phyloP scores from a whole-genome alignment of 768 basidiomycete species.

The Lactarius hengduanensis region DNA sequence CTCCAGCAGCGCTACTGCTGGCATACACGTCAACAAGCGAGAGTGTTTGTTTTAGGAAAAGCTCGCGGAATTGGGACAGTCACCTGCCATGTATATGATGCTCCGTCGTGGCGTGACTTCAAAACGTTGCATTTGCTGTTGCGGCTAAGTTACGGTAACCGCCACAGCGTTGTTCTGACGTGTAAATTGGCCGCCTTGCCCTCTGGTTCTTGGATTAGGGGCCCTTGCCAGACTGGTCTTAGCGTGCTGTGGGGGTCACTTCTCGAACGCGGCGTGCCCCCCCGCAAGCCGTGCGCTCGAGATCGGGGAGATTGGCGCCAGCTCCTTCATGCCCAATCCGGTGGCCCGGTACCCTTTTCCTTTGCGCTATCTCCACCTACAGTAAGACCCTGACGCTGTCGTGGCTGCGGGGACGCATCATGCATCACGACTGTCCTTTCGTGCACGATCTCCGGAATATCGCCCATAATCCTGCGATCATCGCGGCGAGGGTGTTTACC shows the following conservation, averaged over 20 bases:
- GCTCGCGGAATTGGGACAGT: conserved; percentile 5
- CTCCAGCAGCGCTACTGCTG: background rate
- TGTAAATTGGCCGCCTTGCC: background rate
- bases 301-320: background rate
- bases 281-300: background rate
- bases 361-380: background rate
- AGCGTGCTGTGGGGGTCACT: background rate
- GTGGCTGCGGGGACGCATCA: background rate
- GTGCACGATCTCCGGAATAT: background rate
- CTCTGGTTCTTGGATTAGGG: background rate
- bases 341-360: background rate
- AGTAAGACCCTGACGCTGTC: background rate
- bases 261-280: background rate
- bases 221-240: background rate
- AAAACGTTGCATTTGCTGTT: background rate
- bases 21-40: background rate
- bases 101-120: conserved; percentile 1
- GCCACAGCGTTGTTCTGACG: conserved; percentile 1
- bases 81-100: background rate
- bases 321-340: background rate
- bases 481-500: background rate
- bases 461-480: background rate
- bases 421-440: background rate
- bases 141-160: background rate
- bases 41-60: background rate